These are phyloP conservation scores for Globisporangium iwayamae DNA, from an alignment of 352 stramenopile species.

Conservation along the genomic window DNA sequence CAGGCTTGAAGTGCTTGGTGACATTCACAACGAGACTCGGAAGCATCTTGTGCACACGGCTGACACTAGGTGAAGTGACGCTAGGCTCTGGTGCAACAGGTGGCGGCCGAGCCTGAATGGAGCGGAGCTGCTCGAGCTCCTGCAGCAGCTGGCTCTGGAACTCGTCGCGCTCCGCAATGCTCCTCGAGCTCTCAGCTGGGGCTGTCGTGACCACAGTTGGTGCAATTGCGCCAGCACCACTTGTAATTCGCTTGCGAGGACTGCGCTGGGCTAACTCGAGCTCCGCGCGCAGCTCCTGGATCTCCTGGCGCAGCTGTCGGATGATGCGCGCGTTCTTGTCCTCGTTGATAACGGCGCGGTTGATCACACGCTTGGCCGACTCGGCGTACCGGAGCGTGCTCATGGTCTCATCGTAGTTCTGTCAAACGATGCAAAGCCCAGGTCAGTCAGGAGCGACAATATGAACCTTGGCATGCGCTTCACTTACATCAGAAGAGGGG, in stretches of 20 bases:
- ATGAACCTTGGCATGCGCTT: too few relatives aligned
- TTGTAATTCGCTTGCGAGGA: constrained; percentile 24
- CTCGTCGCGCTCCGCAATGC: constrained; percentile 39
- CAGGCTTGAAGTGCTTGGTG: constrained; percentile 23
- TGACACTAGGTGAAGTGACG: not conserved
- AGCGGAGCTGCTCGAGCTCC: constrained; percentile 43
- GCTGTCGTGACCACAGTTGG: constrained; percentile 25
- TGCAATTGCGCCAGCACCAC: constrained; percentile 15
- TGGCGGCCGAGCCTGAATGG: constrained; percentile 18
- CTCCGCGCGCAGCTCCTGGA: constrained; percentile 47
- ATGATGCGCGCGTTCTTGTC: constrained; percentile 80
- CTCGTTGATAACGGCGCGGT: constrained; percentile 78
- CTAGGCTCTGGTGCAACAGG: not conserved
- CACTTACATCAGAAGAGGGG: constrained; percentile 55
- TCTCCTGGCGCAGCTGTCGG: constrained; percentile 70
- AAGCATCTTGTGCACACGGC: constrained; percentile 27
- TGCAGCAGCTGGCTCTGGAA: constrained; percentile 47
- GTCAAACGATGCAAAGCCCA: not conserved
- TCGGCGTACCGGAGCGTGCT: constrained; percentile 82
- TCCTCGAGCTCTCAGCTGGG: constrained; percentile 4
- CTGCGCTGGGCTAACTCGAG: constrained; percentile 31
- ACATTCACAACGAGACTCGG: constrained; percentile 53
- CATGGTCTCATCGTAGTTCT: constrained; percentile 87
- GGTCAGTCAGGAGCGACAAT: not conserved
- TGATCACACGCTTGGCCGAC: constrained; percentile 82